Evolutionary conservation across 2,329 filamentous ascomycete species (phyloP), one percentile per base, ranked within the genome.

Genomic region (Phoma sp.): DNA sequence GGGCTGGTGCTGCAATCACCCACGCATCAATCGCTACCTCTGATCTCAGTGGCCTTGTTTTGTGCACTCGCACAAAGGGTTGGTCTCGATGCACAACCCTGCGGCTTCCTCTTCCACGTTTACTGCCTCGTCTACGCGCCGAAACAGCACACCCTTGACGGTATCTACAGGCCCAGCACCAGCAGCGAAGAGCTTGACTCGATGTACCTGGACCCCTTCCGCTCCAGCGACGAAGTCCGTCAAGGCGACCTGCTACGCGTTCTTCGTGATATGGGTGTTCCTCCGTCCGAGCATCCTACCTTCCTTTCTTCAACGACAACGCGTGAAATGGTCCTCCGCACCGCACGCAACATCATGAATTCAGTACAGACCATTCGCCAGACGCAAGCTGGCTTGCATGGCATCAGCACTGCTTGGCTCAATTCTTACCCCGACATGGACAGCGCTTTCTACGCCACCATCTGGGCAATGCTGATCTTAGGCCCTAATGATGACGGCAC

Each of bases 201-300:
- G 54, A 93, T 96, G 84, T 96, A 91, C 69, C 80, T 97, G 60
- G 91, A 96, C 67, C 92, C 93, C 0, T 96, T 90, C 73, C 83
- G 85, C 25, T 86, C 83, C 2, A 82, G 86, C 30, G 75, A 83
- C 11, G 91, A 96, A 73, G 83, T 93, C 0, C 78, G 82, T 0
- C 72, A 84, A 10, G 75, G 79, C 1, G 78, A 83, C 44, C 78
- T 97, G 33, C 80, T 83, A 54, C 76, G 75, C 24, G 80, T 86
- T 58, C 77, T 93, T n/a, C 78, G 80, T 36, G 78, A 82, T 23
- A 70, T 85, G 62, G 80, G 81, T 9, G 77, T 76, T 4, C 71
- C 75, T 0, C 43, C 59, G 7, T 43, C 65, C 9, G 70, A 76
- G 27, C 70, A 77, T 75, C 57, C 69, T 64, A 55, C 79, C 77